These are phyloP conservation scores for Trichosporon coremiiforme DNA, from an alignment of 1,284 basidiomycete species.

Conservation along the genomic window DNA sequence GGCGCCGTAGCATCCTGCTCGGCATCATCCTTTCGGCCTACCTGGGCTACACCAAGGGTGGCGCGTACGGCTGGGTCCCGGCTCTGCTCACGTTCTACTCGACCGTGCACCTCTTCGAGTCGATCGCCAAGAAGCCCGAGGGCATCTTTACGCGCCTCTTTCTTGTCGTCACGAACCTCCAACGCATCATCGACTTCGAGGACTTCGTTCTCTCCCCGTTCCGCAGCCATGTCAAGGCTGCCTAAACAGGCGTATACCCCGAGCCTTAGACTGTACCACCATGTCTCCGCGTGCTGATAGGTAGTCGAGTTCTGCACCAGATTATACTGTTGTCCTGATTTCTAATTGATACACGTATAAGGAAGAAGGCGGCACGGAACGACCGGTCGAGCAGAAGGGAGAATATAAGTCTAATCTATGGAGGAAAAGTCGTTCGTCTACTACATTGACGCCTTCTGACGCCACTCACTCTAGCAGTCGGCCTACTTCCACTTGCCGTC, in stretches of 20 bases:
- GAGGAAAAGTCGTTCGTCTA: neutral
- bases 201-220: conserved; percentile 5
- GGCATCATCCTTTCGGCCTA: conserved; percentile 1
- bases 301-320: neutral
- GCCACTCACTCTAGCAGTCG: neutral
- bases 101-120: conserved; percentile 1
- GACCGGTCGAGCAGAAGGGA: too few relatives aligned
- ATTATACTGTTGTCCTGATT: conserved; percentile 6
- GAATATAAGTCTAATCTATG: neutral
- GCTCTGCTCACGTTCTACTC: neutral
- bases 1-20: conserved; percentile 15
- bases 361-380: neutral
- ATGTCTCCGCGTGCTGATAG: neutral
- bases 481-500: conserved; percentile 9
- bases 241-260: neutral
- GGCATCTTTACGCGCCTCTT: conserved; percentile 12
- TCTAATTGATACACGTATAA: conserved; percentile 5
- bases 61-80: conserved; percentile 8
- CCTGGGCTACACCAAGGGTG: conserved; percentile 11
- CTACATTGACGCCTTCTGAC: neutral
- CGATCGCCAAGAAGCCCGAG: neutral
- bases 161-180: conserved; percentile 8
- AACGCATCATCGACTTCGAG: conserved; percentile 9
- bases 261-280: neutral
- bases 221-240: neutral